Conservation (phyloP, 306 rosid species). For the Cicer arietinum region DNA sequence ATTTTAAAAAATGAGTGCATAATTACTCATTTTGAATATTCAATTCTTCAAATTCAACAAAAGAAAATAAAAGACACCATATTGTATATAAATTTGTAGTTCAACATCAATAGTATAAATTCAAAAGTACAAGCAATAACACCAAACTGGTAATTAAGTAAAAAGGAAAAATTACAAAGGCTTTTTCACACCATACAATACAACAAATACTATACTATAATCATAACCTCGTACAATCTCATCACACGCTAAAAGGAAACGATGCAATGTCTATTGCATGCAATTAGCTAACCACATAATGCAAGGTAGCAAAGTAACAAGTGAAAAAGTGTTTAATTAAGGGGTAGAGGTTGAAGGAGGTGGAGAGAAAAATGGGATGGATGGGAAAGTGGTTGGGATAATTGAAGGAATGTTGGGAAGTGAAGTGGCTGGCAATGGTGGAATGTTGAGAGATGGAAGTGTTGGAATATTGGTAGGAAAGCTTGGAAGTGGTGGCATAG, state of each 20-base stretch:
- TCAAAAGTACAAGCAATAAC: neutral
- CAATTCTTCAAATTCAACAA: too few species aligned
- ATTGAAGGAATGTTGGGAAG: conserved; percentile 23
- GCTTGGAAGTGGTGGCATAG: conserved; percentile 44
- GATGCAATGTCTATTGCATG: neutral
- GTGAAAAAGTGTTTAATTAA: conserved; percentile 5
- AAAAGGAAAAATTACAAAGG: neutral
- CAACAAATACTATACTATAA: neutral
- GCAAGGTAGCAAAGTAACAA: neutral
- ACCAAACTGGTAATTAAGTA: neutral
- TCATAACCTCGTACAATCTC: neutral
- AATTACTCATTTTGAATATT: too few species aligned
- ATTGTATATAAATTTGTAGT: neutral
- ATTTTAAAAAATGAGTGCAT: too few species aligned
- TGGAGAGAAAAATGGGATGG: conserved; percentile 49
- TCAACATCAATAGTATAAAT: neutral
- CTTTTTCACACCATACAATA: conserved; percentile 6
- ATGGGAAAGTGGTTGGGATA: conserved; percentile 39
- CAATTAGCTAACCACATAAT: neutral
- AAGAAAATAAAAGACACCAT: neutral
- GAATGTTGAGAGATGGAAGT: conserved; percentile 18
- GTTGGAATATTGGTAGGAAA: conserved; percentile 20
- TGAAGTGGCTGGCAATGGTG: conserved; percentile 17
- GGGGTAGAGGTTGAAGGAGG: conserved; percentile 51
- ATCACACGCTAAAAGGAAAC: neutral